Percentiles rank a stretch among this genome's conserved stretches.
These are phyloP conservation scores for Steccherinum ochraceum DNA, from an alignment of 768 basidiomycete genomes.

Conservation along the genomic window DNA sequence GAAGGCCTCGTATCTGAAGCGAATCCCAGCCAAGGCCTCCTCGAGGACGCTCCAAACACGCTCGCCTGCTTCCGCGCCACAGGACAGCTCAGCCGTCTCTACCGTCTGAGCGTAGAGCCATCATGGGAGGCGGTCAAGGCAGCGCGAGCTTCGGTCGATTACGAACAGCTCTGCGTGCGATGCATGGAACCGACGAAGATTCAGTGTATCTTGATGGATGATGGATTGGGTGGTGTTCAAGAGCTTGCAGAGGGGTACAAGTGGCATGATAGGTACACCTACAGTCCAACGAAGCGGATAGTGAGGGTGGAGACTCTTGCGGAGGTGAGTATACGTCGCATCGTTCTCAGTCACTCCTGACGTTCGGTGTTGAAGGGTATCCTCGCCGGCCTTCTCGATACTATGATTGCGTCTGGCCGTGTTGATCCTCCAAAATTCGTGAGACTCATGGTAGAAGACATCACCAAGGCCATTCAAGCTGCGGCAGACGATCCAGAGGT, in stretches of 20 bases:
- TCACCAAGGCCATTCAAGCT: slow-evolving; percentile 31
- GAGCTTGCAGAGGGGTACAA: slow-evolving; percentile 41
- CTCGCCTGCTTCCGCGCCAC: slow-evolving; percentile 55
- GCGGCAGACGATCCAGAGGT: slow-evolving; percentile 42
- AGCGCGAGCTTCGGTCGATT: slow-evolving; percentile 36
- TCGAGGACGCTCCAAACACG: slow-evolving; percentile 45
- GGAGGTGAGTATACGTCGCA: slow-evolving; percentile 48
- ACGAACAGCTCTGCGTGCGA: slow-evolving; percentile 48
- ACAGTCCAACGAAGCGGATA: slow-evolving; percentile 49
- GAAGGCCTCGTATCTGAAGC: slow-evolving; percentile 68
- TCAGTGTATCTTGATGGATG: slow-evolving; percentile 66
- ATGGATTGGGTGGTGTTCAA: slow-evolving; percentile 50
- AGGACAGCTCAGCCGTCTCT: slow-evolving; percentile 46
- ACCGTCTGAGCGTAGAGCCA: slow-evolving; percentile 28
- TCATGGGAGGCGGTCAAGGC: slow-evolving; percentile 59
- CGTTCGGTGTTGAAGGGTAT: slow-evolving; percentile 16
- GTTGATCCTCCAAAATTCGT: slow-evolving; percentile 8
- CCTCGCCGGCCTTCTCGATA: slow-evolving; percentile 10
- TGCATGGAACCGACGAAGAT: slow-evolving; percentile 55
- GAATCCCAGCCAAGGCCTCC: slow-evolving; percentile 38
- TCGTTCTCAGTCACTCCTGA: neutral
- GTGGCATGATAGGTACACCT: slow-evolving; percentile 62
- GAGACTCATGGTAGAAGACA: slow-evolving; percentile 21
- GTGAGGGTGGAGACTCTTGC: slow-evolving; percentile 65
- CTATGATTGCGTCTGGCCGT: neutral